Conservation (phyloP, 148 eudicot species). For the Polygonum aviculare region DNA sequence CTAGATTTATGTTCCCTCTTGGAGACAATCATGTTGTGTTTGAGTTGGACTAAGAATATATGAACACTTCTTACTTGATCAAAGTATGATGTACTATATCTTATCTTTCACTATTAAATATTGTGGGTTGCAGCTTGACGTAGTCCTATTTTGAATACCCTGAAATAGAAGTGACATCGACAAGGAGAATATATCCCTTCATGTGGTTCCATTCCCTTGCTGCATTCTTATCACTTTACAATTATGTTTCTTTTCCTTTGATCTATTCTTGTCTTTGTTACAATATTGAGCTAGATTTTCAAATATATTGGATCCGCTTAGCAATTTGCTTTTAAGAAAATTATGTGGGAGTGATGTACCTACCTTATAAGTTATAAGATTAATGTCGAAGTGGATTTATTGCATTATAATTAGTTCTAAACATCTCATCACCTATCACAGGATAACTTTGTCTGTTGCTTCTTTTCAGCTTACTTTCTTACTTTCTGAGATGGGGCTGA, state of each 20-base stretch:
- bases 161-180: neutral
- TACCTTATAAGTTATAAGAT: neutral
- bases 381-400: neutral
- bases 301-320: neutral
- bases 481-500: slow-evolving; percentile 72
- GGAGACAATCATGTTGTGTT: neutral
- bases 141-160: neutral
- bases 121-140: neutral
- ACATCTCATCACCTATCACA: neutral
- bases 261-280: neutral
- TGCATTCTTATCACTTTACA: neutral
- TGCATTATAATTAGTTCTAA: neutral
- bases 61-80: neutral
- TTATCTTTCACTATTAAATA: neutral
- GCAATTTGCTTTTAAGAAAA: neutral
- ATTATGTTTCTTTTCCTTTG: neutral
- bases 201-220: neutral
- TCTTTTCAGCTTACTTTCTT: slow-evolving; percentile 70
- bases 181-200: neutral
- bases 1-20: neutral
- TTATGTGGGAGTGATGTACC: neutral
- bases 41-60: neutral
- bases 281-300: neutral
- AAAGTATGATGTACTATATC: neutral
- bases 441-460: slow-evolving; percentile 12